A percentile compares a stretch with the other conserved stretches of the same genome.
phyloP scores from a whole-genome alignment of 257 asterid species.

The Lavandula angustifolia region DNA sequence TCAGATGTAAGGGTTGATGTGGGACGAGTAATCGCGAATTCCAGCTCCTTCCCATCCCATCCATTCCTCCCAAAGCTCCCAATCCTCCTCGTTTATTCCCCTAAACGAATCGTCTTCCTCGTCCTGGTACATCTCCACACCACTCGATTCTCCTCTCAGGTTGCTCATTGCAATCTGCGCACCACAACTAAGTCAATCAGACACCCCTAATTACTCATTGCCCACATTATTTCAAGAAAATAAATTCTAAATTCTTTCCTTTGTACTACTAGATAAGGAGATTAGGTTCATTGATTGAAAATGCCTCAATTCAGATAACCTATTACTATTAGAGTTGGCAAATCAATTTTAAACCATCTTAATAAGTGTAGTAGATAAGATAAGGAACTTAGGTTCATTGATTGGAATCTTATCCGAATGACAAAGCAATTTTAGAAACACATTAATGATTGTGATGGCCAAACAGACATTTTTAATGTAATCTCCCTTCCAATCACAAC shows the following conservation, averaged over 20 bases:
- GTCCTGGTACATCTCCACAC: constrained; percentile 27
- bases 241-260: too few relatives aligned
- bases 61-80: constrained; percentile 95
- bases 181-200: background rate
- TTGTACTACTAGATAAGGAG: background rate
- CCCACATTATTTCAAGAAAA: background rate
- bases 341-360: too few relatives aligned
- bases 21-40: constrained; percentile 78
- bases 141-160: constrained; percentile 49
- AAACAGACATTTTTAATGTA: too few relatives aligned
- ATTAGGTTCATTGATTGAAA: too few relatives aligned
- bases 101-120: constrained; percentile 47
- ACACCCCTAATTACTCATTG: background rate
- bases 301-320: too few relatives aligned
- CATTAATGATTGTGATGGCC: background rate
- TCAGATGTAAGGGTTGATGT: constrained; percentile 76
- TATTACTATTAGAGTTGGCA: too few relatives aligned
- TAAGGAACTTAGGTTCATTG: background rate
- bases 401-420: constrained; percentile 21
- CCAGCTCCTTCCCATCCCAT: constrained; percentile 99
- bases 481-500: too few relatives aligned
- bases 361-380: too few relatives aligned
- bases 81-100: constrained; percentile 61
- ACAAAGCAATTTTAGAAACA: background rate
- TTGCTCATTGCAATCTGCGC: constrained; percentile 70